Percentiles rank a stretch among this genome's conserved stretches.
These are phyloP conservation scores for Chloris gayana DNA, from an alignment of 176 grass and related monocot genomes.

Conservation along the genomic window DNA sequence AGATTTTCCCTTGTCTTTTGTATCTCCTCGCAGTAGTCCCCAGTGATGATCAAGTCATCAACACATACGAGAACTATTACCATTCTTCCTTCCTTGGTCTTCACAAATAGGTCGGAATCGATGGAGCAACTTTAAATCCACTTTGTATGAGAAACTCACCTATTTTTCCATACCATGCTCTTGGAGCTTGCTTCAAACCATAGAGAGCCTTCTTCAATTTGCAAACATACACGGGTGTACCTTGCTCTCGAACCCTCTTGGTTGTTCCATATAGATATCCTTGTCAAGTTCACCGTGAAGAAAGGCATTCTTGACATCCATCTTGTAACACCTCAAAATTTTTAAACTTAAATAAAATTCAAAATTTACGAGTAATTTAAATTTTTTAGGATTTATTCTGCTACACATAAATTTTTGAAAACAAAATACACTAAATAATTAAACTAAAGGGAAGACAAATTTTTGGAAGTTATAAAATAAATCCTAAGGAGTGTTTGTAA, in stretches of 20 bases:
- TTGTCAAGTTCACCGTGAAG: background rate
- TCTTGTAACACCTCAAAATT: too few species aligned
- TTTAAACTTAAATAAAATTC: too few species aligned
- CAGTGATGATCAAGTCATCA: background rate
- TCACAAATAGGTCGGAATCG: background rate
- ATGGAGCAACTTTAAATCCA: background rate
- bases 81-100: background rate
- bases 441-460: too few species aligned
- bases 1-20: slow-evolving; percentile 4
- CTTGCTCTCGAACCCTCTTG: background rate
- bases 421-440: too few species aligned
- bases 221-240: background rate
- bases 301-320: background rate
- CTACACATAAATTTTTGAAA: too few species aligned
- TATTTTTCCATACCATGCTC: background rate
- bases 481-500: too few species aligned
- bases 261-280: background rate
- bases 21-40: background rate
- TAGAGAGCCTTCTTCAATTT: background rate
- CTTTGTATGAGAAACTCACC: too few species aligned
- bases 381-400: too few species aligned
- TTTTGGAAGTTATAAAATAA: too few species aligned
- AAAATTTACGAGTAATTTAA: too few species aligned
- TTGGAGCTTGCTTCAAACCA: background rate
- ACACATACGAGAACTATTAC: background rate